phyloP scores from a whole-genome alignment of 2,329 filamentous ascomycete species.

The Podosphaera leucotricha region DNA sequence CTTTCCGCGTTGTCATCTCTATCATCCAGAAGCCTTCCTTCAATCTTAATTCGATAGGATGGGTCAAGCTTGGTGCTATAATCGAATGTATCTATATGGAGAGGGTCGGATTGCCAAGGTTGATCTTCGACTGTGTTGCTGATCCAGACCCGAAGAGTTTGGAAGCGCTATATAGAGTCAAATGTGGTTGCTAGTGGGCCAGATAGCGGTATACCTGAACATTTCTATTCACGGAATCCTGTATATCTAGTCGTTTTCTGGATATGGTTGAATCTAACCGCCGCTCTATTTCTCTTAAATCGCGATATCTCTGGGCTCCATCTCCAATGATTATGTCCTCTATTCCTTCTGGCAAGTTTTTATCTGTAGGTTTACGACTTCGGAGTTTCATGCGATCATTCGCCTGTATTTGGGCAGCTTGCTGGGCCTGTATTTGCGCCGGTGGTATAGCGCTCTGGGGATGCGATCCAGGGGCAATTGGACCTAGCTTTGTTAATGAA shows the following conservation, averaged over 20 bases:
- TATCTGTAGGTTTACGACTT: conserved; percentile 79
- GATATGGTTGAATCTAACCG: conserved; percentile 81
- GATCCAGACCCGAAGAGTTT: conserved; percentile 79
- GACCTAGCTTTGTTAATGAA: conserved; percentile 7
- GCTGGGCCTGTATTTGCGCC: conserved; percentile 28
- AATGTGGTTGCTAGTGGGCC: background rate
- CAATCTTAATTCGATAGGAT: conserved; percentile 75
- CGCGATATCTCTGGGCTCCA: conserved; percentile 58
- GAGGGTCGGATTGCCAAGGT: conserved; percentile 56
- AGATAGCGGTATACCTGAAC: conserved; percentile 30
- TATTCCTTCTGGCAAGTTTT: conserved; percentile 75
- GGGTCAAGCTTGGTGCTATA: conserved; percentile 56
- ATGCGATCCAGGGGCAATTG: conserved; percentile 14
- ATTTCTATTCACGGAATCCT: conserved; percentile 54
- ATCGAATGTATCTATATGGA: conserved; percentile 56
- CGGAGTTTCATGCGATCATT: conserved; percentile 53
- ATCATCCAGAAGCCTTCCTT: conserved; percentile 61
- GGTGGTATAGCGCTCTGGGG: conserved; percentile 23
- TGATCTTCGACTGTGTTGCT: conserved; percentile 89
- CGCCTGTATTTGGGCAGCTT: conserved; percentile 30
- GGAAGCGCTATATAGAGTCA: conserved; percentile 33
- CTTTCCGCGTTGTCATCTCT: conserved; percentile 29
- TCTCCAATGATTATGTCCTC: conserved; percentile 66
- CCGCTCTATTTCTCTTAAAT: conserved; percentile 67
- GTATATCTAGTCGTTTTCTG: conserved; percentile 75